A percentile compares a stretch with the other conserved stretches of the same genome.
Evolutionary conservation across 805 yeast species (phyloP).

Genomic region (Kazachstania taianensis): DNA sequence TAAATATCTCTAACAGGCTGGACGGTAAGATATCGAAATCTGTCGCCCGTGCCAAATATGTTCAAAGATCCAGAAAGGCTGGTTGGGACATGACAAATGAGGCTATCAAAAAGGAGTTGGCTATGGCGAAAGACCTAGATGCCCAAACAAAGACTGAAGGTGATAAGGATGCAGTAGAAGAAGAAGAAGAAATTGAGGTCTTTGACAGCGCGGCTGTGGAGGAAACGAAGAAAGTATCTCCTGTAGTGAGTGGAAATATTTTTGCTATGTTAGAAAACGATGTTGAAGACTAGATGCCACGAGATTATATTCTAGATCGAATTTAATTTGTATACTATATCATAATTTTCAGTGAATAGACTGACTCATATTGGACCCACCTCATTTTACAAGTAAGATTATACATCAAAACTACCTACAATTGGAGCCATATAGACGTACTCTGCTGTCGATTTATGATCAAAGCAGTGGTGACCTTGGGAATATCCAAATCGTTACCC

Average conservation of each 20-base stretch:
- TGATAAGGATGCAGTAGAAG: conserved; percentile 12
- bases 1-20: conserved; percentile 44
- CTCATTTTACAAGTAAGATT: too few relatives aligned
- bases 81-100: conserved; percentile 65
- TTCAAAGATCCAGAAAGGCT: conserved; percentile 53
- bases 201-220: conserved; percentile 2
- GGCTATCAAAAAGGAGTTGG: conserved; percentile 30
- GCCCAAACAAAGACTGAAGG: conserved; percentile 5
- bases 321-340: too few relatives aligned
- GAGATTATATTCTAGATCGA: too few relatives aligned
- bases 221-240: not conserved
- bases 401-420: too few relatives aligned
- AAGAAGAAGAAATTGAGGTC: conserved; percentile 18
- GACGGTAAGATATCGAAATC: conserved; percentile 56
- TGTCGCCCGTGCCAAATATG: conserved; percentile 50
- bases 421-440: too few relatives aligned
- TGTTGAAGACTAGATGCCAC: conserved; percentile 20
- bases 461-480: too few relatives aligned
- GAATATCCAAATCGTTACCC: too few relatives aligned
- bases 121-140: not conserved
- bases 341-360: too few relatives aligned
- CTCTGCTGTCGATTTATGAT: too few relatives aligned
- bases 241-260: conserved; percentile 14
- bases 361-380: too few relatives aligned
- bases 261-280: conserved; percentile 27